Percentiles rank a stretch among this genome's conserved stretches.
Evolutionary conservation across 257 asterid genomes (phyloP).

Genomic region (Ajuga chamaepitys): DNA sequence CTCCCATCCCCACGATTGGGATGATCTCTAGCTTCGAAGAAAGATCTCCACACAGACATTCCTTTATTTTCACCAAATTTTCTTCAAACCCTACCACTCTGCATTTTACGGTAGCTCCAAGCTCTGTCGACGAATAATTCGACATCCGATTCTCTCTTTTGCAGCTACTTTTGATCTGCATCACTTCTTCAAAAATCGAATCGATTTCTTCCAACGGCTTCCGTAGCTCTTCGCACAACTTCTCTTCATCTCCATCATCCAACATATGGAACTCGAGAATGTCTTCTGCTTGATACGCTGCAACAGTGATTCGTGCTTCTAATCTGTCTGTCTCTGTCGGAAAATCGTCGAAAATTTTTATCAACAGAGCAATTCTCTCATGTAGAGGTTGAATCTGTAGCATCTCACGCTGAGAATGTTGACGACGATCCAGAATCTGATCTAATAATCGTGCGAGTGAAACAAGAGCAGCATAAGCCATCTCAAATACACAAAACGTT

Average conservation of each 20-base stretch:
- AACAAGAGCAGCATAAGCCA: too few relatives aligned
- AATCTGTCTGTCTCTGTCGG: background rate
- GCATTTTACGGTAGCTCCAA: too few relatives aligned
- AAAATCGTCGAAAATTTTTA: background rate
- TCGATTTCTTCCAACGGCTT: background rate
- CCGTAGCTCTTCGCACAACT: background rate
- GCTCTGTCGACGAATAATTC: too few relatives aligned
- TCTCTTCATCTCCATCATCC: background rate
- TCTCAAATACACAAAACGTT: too few relatives aligned
- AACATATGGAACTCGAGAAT: background rate
- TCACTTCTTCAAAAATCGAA: background rate
- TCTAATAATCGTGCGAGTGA: too few relatives aligned
- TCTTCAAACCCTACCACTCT: background rate
- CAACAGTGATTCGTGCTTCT: background rate
- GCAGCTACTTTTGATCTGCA: background rate
- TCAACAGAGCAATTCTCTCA: background rate
- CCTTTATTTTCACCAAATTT: background rate
- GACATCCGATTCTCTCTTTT: background rate
- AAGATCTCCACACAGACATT: too few relatives aligned
- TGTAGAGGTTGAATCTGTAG: background rate
- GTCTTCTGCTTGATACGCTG: too few relatives aligned
- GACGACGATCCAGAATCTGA: background rate
- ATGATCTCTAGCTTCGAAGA: too few relatives aligned
- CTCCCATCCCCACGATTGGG: too few relatives aligned
- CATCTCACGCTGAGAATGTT: too few relatives aligned